Evolutionary conservation across 768 basidiomycete species (phyloP).

Genomic region (Butyriboletus loyo): DNA sequence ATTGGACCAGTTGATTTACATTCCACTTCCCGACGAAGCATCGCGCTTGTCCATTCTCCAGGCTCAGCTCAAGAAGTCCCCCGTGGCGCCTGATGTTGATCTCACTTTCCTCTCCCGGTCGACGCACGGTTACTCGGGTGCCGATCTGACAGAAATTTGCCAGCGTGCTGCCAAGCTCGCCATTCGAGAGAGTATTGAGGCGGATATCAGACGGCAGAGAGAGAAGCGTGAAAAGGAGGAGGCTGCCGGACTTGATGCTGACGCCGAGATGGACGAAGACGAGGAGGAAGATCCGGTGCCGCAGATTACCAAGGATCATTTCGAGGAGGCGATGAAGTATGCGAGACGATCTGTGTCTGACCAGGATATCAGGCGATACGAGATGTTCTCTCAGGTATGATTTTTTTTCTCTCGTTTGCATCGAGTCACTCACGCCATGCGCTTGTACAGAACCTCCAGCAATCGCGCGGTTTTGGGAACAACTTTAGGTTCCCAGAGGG

Average conservation of each 20-base stretch:
- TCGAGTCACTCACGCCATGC: neutral
- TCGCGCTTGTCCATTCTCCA: slow-evolving; percentile 90
- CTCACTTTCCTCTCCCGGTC: slow-evolving; percentile 83
- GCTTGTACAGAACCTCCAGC: slow-evolving; percentile 72
- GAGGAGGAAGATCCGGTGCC: slow-evolving; percentile 88
- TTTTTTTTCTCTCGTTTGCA: neutral
- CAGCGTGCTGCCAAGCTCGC: slow-evolving; percentile 97
- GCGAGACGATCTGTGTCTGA: slow-evolving; percentile 97
- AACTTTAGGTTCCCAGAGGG: slow-evolving; percentile 98
- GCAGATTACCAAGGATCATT: slow-evolving; percentile 86
- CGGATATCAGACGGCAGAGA: slow-evolving; percentile 77
- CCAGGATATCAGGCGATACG: slow-evolving; percentile 94
- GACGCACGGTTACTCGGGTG: slow-evolving; percentile 98
- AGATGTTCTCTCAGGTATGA: slow-evolving; percentile 91
- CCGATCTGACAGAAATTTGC: slow-evolving; percentile 99
- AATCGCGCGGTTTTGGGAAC: slow-evolving; percentile 89
- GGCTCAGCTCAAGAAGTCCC: slow-evolving; percentile 90
- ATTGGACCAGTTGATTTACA: slow-evolving; percentile 99
- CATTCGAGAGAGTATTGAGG: slow-evolving; percentile 91
- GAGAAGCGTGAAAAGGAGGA: slow-evolving; percentile 84
- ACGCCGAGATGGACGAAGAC: slow-evolving; percentile 69
- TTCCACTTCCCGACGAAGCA: slow-evolving; percentile 93
- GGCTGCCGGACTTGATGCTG: slow-evolving; percentile 53
- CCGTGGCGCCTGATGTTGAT: slow-evolving; percentile 79
- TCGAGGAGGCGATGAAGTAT: slow-evolving; percentile 98